These are phyloP conservation scores for Populus davidiana DNA, from an alignment of 345 rosid genomes.

Conservation along the genomic window DNA sequence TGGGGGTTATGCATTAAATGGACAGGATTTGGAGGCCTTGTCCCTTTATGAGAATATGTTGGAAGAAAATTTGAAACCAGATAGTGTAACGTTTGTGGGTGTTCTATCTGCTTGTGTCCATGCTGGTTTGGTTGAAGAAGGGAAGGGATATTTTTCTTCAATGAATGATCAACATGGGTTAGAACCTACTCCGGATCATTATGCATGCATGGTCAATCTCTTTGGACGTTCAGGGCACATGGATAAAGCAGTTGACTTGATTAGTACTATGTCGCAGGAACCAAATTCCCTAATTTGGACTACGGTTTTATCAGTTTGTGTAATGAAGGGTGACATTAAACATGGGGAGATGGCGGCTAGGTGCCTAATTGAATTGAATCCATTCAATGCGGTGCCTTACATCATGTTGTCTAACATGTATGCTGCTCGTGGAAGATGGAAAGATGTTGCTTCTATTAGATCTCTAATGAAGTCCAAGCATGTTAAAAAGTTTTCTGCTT, in stretches of 20 bases:
- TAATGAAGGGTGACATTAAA: constrained; percentile 35
- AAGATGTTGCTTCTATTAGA: constrained; percentile 52
- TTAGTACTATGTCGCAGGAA: constrained; percentile 39
- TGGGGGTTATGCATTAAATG: constrained; percentile 52
- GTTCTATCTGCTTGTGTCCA: constrained; percentile 60
- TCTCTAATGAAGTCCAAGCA: constrained; percentile 50
- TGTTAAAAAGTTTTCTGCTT: constrained; percentile 56
- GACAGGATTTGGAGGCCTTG: constrained; percentile 52
- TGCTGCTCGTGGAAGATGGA: constrained; percentile 57
- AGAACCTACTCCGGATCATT: constrained; percentile 44
- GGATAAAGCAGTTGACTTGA: constrained; percentile 42
- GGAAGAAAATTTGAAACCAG: constrained; percentile 46
- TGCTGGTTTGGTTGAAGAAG: constrained; percentile 48
- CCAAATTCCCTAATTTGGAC: constrained; percentile 56
- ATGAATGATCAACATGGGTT: constrained; percentile 40
- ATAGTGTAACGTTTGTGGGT: constrained; percentile 44
- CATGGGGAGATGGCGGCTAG: constrained; percentile 57
- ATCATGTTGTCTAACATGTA: constrained; percentile 58
- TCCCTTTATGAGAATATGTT: constrained; percentile 44
- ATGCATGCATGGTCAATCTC: constrained; percentile 53
- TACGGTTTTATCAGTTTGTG: constrained; percentile 45
- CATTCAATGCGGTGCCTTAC: constrained; percentile 53
- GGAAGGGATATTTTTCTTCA: constrained; percentile 46
- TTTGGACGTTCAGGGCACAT: constrained; percentile 49
- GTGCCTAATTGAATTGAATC: constrained; percentile 45